A percentile compares a stretch with the other conserved stretches of the same genome.
Conservation (phyloP, 768 basidiomycete species). For the Russula dissimulans region DNA sequence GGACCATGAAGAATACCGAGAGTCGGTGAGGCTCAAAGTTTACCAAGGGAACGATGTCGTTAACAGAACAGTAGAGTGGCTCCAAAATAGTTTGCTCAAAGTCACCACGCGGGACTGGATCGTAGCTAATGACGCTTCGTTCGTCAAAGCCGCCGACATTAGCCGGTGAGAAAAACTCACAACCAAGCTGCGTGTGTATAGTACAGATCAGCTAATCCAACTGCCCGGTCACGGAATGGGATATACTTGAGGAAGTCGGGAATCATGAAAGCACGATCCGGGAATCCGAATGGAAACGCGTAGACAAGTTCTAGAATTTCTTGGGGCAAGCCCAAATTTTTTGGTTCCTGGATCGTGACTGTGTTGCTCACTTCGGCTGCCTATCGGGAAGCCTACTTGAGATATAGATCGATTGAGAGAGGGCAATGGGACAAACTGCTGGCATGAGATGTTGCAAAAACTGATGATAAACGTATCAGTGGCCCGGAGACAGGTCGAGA, state of each 20-base stretch:
- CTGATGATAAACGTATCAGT: conserved; percentile 9
- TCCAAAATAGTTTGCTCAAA: conserved; percentile 34
- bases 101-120: conserved; percentile 36
- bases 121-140: conserved; percentile 29
- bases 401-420: neutral
- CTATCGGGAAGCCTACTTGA: neutral
- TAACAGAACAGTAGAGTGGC: conserved; percentile 33
- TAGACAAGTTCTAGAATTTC: conserved; percentile 38
- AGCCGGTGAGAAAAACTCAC: conserved; percentile 27
- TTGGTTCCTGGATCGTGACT: conserved; percentile 16
- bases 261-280: conserved; percentile 31
- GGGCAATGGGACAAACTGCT: neutral
- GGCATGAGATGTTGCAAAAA: conserved; percentile 22
- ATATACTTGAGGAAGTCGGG: conserved; percentile 33
- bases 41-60: conserved; percentile 25
- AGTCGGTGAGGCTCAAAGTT: conserved; percentile 38
- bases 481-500: neutral
- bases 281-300: conserved; percentile 42
- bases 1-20: conserved; percentile 43
- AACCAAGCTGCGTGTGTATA: conserved; percentile 40
- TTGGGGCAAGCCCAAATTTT: conserved; percentile 30
- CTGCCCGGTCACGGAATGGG: conserved; percentile 32
- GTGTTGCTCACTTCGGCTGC: neutral
- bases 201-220: conserved; percentile 35
- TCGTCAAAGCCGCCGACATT: neutral